These are phyloP conservation scores for Talaromyces sp. DNA, from an alignment of 2,329 filamentous ascomycete genomes.

Conservation along the genomic window DNA sequence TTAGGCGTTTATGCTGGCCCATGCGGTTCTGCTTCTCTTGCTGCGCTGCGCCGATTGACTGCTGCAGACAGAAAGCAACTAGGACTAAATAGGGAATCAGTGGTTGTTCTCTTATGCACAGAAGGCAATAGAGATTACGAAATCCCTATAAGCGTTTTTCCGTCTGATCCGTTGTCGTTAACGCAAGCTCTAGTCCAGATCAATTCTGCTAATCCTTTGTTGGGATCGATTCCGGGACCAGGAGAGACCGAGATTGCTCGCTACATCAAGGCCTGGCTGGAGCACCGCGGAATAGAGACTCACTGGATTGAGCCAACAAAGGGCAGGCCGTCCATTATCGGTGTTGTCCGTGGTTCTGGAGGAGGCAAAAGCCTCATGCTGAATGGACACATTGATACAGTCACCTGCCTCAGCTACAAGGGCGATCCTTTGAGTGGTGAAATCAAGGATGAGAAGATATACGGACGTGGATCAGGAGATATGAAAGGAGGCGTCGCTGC, in stretches of 20 bases:
- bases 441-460: neutral
- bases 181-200: neutral
- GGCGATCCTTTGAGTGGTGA: neutral
- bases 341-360: neutral
- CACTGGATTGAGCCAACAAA: neutral
- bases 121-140: neutral
- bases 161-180: neutral
- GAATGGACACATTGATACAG: neutral
- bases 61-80: neutral
- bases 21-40: neutral
- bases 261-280: neutral
- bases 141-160: neutral
- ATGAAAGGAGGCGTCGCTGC: slow-evolving; percentile 50
- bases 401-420: neutral
- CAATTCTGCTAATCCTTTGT: neutral
- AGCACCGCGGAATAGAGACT: neutral
- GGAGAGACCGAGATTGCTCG: neutral
- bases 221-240: neutral
- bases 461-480: neutral
- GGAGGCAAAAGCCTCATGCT: neutral
- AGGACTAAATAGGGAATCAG: neutral
- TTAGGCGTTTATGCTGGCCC: neutral
- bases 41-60: neutral
- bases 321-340: neutral
- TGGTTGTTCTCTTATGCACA: neutral